phyloP scores from a whole-genome alignment of 2,329 filamentous ascomycete species.

The Fusarium brevicatenulatum region DNA sequence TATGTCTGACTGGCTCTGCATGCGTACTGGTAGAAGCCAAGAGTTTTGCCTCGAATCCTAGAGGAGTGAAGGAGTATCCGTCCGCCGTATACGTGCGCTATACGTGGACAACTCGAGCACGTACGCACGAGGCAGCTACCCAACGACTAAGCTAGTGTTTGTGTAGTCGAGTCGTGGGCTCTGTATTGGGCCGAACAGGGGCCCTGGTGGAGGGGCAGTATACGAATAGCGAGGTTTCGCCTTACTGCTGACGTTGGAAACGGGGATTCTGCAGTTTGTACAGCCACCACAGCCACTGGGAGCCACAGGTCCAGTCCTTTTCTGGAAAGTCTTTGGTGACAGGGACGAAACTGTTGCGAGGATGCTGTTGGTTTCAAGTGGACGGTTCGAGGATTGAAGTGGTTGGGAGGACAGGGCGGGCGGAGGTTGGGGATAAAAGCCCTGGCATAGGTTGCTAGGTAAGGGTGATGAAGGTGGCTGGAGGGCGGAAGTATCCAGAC shows the following conservation, averaged over 20 bases:
- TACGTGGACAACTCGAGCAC: conserved; percentile 36
- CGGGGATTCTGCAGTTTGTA: conserved; percentile 1
- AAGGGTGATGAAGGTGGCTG: conserved; percentile 29
- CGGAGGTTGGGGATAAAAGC: conserved; percentile 31
- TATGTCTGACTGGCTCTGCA: conserved; percentile 27
- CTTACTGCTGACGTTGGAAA: conserved; percentile 33
- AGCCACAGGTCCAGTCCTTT: conserved; percentile 25
- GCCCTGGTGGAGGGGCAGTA: conserved; percentile 29
- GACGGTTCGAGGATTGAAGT: conserved; percentile 18
- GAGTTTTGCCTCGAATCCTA: conserved; percentile 24
- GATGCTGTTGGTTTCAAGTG: conserved; percentile 30
- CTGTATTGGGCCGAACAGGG: conserved; percentile 32
- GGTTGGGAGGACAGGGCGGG: conserved; percentile 20
- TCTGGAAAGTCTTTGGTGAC: conserved; percentile 9
- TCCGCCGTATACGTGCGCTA: conserved; percentile 29
- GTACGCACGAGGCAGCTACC: conserved; percentile 35
- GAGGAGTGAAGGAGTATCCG: conserved; percentile 23
- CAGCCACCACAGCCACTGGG: conserved; percentile 33
- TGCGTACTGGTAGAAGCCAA: conserved; percentile 24
- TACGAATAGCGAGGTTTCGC: conserved; percentile 18
- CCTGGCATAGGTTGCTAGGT: conserved; percentile 7
- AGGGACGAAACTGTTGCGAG: conserved; percentile 21
- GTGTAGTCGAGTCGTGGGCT: conserved; percentile 30
- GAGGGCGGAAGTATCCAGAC: conserved; percentile 15
- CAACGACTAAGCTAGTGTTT: conserved; percentile 39